Evolutionary conservation across 2,329 filamentous ascomycete species (phyloP), one percentile per base, ranked within the genome.

Genomic region (Ceratocystis ficicola): DNA sequence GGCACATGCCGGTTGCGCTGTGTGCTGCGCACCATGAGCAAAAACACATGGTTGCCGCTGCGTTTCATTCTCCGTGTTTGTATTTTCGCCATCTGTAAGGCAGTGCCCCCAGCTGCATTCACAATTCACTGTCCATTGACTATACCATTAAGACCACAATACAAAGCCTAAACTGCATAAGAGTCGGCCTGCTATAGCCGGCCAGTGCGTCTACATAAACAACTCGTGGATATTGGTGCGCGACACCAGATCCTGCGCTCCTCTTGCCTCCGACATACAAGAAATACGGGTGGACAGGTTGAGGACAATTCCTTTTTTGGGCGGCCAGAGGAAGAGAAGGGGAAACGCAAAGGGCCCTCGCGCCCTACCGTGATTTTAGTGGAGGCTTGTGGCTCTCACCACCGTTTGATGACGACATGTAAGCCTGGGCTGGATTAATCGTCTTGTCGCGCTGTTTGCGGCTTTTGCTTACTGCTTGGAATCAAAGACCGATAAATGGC

Each of bases 401-500:
- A n/a, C 52, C 52, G 28, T 57, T 57, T 57, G 36, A 36, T 57
- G 52, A 57, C 52, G 52, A 32, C 52, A 57, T 57, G 52, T 30
- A 57, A 30, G 52, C 52, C 52, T 32, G 50, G n/a, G 22, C 8
- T 28, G 22, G 46, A 50, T 50, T 50, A 50, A 22, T 20, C 46
- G 17, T 30, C 25, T 28, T 57, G 50, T 15, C n/a, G 44, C 8
- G 15, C 46, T 50, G n/a, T 22, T 50, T n/a, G 46, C 48, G 32
- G 32, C 32, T 36, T 36, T 36, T 25, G 20, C 48, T 25, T 15
- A 2, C 7, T 25, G 48, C 20, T 25, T 52, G 6, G 20, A 32
- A 32, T 3, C 15, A 20, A 57, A 32, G 7, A 1, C 7, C 7
- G 15, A 22, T 57, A 57, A 57, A 15, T 30, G 3, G 4, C 15